These are phyloP conservation scores for Epicoccum sorghinum DNA, from an alignment of 2,329 filamentous ascomycete species.

Conservation along the genomic window DNA sequence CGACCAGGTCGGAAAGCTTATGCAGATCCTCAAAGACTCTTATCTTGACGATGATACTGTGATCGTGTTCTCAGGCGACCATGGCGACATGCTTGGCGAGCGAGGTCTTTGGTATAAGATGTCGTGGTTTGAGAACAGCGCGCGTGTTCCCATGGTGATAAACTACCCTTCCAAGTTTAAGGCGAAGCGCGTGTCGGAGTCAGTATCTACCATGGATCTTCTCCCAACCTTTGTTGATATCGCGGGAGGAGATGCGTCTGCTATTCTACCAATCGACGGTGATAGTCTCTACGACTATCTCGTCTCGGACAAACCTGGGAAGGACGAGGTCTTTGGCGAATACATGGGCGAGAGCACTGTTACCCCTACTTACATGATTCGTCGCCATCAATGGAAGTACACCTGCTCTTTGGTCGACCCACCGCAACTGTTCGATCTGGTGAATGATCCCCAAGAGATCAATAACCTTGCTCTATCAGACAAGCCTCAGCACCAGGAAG, in stretches of 20 bases:
- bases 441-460: conserved; percentile 76
- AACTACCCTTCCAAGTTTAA: conserved; percentile 77
- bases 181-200: conserved; percentile 77
- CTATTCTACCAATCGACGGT: conserved; percentile 83
- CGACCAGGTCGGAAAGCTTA: conserved; percentile 84
- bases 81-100: conserved; percentile 96
- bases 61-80: conserved; percentile 89
- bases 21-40: conserved; percentile 78
- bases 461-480: conserved; percentile 66
- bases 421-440: conserved; percentile 82
- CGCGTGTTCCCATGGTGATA: conserved; percentile 85
- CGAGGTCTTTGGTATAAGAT: conserved; percentile 96
- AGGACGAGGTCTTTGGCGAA: conserved; percentile 90
- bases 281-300: conserved; percentile 64
- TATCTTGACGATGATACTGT: conserved; percentile 84
- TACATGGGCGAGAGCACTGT: conserved; percentile 94
- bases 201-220: conserved; percentile 90
- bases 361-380: conserved; percentile 91
- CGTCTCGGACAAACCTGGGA: conserved; percentile 58
- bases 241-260: conserved; percentile 71
- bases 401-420: conserved; percentile 84
- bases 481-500: conserved; percentile 47
- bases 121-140: conserved; percentile 92
- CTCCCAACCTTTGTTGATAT: conserved; percentile 87
- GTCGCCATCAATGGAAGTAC: conserved; percentile 88